Evolutionary conservation across 441 rosid genomes (phyloP), one percentile per base, ranked within the genome.

Genomic region (Populus trichocarpa): DNA sequence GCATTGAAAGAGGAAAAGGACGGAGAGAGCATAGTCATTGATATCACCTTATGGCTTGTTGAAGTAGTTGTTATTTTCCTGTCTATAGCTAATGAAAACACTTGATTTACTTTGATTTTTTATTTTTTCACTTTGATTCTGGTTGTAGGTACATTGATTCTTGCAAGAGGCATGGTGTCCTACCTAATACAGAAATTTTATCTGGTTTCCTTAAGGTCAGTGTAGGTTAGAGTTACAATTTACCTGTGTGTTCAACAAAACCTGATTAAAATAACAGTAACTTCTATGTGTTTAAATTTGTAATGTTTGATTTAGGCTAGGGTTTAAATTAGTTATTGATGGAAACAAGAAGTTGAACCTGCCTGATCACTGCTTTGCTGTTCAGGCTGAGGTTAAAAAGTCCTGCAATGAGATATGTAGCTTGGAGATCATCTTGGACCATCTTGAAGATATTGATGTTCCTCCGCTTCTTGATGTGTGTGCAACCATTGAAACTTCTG

Each of bases 391-490:
- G 84, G 83, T 86, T 67, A 83, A 84, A 70, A 93, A 84, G 84
- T 85, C 92, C 59, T 79, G 81, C 78, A 75, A 84, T 10, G 86
- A 88, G 83, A 67, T 38, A 46, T 89, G 97, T 69, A 76, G 78
- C 77, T 78, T 95, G 68, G 92, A 88, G 80, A 82, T 95, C 71
- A 80, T 83, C 70, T 66, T 91, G 85, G 95, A 93, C 74, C 78
- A 77, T 36, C 78, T 93, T 75, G 89, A 89, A 83, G 93, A 89
- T 57, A 78, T 80, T 80, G 99, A 92, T 84, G 84, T 85, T 82
- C 87, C 77, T 73, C 95, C 99, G 9, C 92, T 95, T 75, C 83
- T 87, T 74, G 93, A 92, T 87, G 68, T 92, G 70, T 88, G 87
- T 67, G 72, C 23, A 68, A 89, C 87, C 71, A 84, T 95, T 67